phyloP scores from a whole-genome alignment of 306 rosid genomes.

The Parietaria judaica region DNA sequence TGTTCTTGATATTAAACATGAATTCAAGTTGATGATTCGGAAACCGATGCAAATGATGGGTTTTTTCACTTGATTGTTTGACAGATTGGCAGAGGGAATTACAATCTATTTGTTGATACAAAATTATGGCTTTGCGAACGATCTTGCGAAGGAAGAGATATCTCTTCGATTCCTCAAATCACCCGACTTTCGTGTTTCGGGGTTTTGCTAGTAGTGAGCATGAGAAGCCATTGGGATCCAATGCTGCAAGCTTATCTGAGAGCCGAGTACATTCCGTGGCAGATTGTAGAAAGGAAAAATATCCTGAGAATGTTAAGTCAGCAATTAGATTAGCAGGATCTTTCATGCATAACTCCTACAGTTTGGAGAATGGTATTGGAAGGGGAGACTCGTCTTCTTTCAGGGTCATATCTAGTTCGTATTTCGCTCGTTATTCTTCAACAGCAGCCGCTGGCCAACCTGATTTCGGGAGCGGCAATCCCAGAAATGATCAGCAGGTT shows the following conservation, averaged over 20 bases:
- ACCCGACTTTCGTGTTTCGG: constrained; percentile 22
- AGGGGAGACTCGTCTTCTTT: constrained; percentile 18
- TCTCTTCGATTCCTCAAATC: constrained; percentile 25
- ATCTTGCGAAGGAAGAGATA: constrained; percentile 46
- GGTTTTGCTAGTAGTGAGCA: constrained; percentile 14
- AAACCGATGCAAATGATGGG: no score
- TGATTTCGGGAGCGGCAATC: constrained; percentile 27
- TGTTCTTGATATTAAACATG: no score
- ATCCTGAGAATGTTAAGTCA: not conserved
- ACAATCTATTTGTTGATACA: no score
- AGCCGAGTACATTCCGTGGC: not conserved
- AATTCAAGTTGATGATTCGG: no score
- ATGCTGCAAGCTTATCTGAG: not conserved
- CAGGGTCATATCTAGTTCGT: constrained; percentile 29
- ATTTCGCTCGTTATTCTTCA: constrained; percentile 31
- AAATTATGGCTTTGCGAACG: constrained; percentile 54
- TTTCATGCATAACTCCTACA: constrained; percentile 9
- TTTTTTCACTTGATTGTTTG: no score
- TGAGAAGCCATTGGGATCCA: constrained; percentile 2
- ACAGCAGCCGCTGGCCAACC: constrained; percentile 39
- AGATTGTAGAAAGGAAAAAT: not conserved
- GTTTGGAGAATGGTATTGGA: constrained; percentile 13
- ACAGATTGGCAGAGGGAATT: no score
- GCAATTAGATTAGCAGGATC: constrained; percentile 3
- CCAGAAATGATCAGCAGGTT: constrained; percentile 25